phyloP scores from a whole-genome alignment of 2,329 filamentous ascomycete genomes.

The Parafenestella ontariensis region DNA sequence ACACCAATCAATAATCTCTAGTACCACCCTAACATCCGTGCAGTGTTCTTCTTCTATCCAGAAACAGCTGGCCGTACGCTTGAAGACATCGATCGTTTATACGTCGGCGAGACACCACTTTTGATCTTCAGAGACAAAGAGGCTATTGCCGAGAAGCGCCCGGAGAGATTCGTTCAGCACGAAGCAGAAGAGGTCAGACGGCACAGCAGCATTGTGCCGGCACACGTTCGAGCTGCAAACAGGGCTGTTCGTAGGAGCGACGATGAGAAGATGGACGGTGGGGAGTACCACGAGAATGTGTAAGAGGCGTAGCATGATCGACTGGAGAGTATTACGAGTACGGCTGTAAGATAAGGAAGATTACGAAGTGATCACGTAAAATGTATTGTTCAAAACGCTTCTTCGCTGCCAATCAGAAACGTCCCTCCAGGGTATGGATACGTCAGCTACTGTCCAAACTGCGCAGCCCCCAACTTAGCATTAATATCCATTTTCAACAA shows the following conservation, averaged over 20 bases:
- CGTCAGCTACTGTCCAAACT: slow-evolving; percentile 10
- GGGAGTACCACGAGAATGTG: slow-evolving; percentile 2
- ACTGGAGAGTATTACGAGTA: too few species aligned
- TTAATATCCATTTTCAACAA: slow-evolving; percentile 24
- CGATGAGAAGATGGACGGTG: slow-evolving; percentile 2
- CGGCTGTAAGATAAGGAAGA: background rate
- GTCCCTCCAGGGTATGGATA: too few species aligned
- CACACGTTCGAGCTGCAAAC: slow-evolving; percentile 22
- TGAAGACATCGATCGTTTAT: slow-evolving; percentile 42
- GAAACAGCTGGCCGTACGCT: slow-evolving; percentile 40
- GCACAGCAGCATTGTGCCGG: slow-evolving; percentile 29
- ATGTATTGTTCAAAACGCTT: too few species aligned
- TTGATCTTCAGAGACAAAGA: slow-evolving; percentile 58
- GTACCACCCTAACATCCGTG: background rate
- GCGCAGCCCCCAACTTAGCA: slow-evolving; percentile 20
- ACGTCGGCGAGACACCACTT: slow-evolving; percentile 35
- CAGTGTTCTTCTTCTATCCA: slow-evolving; percentile 40
- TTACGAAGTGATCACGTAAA: too few species aligned
- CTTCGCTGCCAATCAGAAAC: too few species aligned
- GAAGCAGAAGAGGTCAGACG: slow-evolving; percentile 45
- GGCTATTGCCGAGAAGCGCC: slow-evolving; percentile 54
- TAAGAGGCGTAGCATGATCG: background rate
- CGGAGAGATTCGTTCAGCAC: slow-evolving; percentile 54
- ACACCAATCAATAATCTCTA: background rate
- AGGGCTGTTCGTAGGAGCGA: background rate